phyloP scores from a whole-genome alignment of 495 filamentous ascomycete species.

The Clavariopsis aquatica region DNA sequence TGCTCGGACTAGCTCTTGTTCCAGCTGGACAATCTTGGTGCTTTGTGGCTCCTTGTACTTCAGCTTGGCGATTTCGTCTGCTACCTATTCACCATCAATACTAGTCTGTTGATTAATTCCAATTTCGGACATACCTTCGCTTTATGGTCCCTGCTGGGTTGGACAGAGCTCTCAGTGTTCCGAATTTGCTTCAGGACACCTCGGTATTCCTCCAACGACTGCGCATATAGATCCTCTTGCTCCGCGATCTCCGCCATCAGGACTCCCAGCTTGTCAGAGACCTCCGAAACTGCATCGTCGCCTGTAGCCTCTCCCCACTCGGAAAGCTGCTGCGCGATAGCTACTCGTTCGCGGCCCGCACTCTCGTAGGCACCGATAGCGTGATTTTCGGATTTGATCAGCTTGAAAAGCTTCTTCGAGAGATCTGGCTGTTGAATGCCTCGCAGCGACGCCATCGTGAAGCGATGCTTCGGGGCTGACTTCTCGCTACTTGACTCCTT shows the following conservation, averaged over 20 bases:
- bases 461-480: conserved; percentile 56
- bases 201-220: conserved; percentile 81
- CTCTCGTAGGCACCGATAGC: conserved; percentile 79
- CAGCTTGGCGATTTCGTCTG: conserved; percentile 85
- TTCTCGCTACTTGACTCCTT: conserved; percentile 40
- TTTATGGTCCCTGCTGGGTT: conserved; percentile 83
- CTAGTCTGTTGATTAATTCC: not conserved
- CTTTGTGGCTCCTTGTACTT: conserved; percentile 86
- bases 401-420: conserved; percentile 76
- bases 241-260: conserved; percentile 87
- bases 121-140: conserved; percentile 53
- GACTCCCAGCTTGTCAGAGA: conserved; percentile 92
- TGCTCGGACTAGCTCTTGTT: conserved; percentile 93
- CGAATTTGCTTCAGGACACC: conserved; percentile 81
- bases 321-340: conserved; percentile 85
- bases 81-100: conserved; percentile 51
- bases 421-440: conserved; percentile 81
- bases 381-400: conserved; percentile 90
- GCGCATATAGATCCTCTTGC: conserved; percentile 85
- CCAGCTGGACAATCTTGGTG: conserved; percentile 71
- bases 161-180: conserved; percentile 89
- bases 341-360: conserved; percentile 76
- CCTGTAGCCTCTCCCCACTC: conserved; percentile 92
- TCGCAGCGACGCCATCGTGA: conserved; percentile 80
- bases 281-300: conserved; percentile 82